These are phyloP conservation scores for Solanum etuberosum DNA, from an alignment of 257 asterid genomes.

Conservation along the genomic window DNA sequence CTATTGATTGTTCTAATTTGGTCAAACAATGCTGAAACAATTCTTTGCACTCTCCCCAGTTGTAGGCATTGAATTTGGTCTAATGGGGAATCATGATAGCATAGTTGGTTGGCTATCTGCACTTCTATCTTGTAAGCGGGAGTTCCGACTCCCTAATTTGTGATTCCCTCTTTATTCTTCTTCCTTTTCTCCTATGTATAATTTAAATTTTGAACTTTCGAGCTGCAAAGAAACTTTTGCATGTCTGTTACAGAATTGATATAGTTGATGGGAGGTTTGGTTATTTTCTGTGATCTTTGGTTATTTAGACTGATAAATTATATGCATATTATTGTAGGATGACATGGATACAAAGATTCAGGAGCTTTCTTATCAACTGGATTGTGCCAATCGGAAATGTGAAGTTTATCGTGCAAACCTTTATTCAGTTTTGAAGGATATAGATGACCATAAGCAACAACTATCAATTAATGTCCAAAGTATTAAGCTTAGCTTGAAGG, in stretches of 20 bases:
- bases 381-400: conserved; percentile 60
- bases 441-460: conserved; percentile 81
- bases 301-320: not conserved
- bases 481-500: conserved; percentile 70
- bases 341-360: conserved; percentile 68
- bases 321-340: conserved; percentile 33
- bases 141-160: not conserved
- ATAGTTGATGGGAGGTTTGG: not conserved
- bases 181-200: not conserved
- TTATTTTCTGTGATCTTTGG: not conserved
- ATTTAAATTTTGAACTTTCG: not conserved
- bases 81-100: not conserved
- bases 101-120: not conserved
- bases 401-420: conserved; percentile 74
- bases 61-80: not conserved
- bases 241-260: not conserved
- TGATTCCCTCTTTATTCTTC: not conserved
- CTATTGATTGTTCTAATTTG: not conserved
- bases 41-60: not conserved
- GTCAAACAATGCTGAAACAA: not conserved
- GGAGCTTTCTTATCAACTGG: conserved; percentile 56
- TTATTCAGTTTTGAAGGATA: conserved; percentile 70
- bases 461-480: conserved; percentile 63
- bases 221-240: not conserved
- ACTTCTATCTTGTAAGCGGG: not conserved